Conservation (phyloP, 306 rosid species). For the Ceratonia siliqua region DNA sequence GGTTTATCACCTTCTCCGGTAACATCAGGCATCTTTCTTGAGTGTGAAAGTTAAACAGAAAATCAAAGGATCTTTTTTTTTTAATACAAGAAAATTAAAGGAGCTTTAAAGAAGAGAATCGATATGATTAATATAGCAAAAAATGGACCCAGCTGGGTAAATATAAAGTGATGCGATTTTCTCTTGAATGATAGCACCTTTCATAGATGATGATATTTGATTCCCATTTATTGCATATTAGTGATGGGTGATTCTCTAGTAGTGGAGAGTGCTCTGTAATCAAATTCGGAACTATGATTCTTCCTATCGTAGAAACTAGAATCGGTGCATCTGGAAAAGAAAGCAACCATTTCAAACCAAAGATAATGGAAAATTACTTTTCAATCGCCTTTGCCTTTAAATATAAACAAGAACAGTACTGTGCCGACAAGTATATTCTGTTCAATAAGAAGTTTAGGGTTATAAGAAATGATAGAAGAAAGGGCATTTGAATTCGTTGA, state of each 20-base stretch:
- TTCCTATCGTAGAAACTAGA: not conserved
- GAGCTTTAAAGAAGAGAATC: not conserved
- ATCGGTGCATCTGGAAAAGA: not conserved
- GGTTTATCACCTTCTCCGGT: not conserved
- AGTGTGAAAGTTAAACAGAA: not conserved
- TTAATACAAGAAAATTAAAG: not conserved
- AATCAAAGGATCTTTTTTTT: no score
- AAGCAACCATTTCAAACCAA: slow-evolving; percentile 6
- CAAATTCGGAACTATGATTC: not conserved
- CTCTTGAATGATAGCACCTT: not conserved
- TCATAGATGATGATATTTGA: not conserved
- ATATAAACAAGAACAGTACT: no score
- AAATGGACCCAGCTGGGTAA: not conserved
- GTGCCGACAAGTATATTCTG: no score
- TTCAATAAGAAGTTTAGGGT: not conserved
- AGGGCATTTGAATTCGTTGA: slow-evolving; percentile 11
- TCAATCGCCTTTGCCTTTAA: no score
- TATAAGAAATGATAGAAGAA: not conserved
- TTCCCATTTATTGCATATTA: not conserved
- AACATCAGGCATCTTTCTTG: not conserved
- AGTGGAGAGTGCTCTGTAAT: not conserved
- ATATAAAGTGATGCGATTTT: not conserved
- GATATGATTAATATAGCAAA: not conserved
- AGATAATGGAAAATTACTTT: not conserved
- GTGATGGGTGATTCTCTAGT: not conserved